Conservation (phyloP, 805 yeast species). For the Candida patagonica region DNA sequence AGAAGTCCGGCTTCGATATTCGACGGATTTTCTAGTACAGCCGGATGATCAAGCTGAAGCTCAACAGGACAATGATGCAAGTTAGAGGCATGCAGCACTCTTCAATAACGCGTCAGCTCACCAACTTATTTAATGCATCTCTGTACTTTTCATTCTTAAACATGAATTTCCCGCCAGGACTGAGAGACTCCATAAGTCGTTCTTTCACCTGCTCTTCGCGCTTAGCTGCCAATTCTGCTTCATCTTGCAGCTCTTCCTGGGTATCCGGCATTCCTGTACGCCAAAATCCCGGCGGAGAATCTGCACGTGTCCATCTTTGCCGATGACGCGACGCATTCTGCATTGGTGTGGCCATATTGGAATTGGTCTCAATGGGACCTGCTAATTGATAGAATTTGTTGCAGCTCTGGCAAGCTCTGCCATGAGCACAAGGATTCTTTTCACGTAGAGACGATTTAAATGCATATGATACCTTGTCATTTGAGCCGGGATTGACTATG, state of each 20-base stretch:
- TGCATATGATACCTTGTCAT: constrained; percentile 25
- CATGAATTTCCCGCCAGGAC: constrained; percentile 32
- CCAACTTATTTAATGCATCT: background rate
- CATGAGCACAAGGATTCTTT: constrained; percentile 26
- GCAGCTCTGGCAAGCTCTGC: constrained; percentile 29
- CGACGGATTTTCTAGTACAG: background rate
- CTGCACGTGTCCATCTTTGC: constrained; percentile 29
- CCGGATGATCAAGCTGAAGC: constrained; percentile 1
- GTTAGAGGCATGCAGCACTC: background rate
- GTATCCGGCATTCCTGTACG: constrained; percentile 51
- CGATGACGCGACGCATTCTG: constrained; percentile 19
- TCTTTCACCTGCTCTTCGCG: constrained; percentile 34
- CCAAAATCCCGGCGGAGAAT: constrained; percentile 52
- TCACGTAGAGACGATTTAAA: constrained; percentile 31
- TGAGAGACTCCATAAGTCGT: constrained; percentile 37
- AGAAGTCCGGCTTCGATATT: too few species aligned
- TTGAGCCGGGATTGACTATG: constrained; percentile 28
- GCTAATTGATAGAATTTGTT: constrained; percentile 26
- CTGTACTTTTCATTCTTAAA: constrained; percentile 30
- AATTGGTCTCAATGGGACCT: constrained; percentile 18
- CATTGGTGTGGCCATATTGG: constrained; percentile 7
- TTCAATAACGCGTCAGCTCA: background rate
- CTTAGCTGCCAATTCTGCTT: constrained; percentile 25
- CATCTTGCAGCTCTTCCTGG: constrained; percentile 38
- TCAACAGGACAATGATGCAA: background rate